Percentiles rank a stretch among this genome's conserved stretches.
Evolutionary conservation across 257 asterid genomes (phyloP).

Genomic region (Jacaranda mimosifolia): DNA sequence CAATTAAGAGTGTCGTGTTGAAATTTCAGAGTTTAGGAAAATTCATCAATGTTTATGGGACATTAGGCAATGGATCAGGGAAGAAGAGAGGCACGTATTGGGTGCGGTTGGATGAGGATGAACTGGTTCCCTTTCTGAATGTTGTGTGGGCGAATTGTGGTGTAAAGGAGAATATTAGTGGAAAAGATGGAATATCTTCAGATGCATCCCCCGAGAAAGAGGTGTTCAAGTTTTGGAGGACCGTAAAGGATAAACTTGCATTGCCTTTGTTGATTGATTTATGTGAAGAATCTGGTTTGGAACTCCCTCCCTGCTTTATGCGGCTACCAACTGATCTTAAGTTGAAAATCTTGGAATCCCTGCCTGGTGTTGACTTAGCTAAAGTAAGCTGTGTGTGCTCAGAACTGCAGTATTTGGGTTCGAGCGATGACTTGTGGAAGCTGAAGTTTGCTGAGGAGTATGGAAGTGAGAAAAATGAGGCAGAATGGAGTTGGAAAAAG

Average conservation of each 20-base stretch:
- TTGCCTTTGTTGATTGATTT: slow-evolving; percentile 87
- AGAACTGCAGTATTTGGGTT: slow-evolving; percentile 64
- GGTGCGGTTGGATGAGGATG: slow-evolving; percentile 64
- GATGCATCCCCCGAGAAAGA: slow-evolving; percentile 61
- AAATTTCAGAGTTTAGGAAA: slow-evolving; percentile 77
- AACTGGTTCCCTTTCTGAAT: slow-evolving; percentile 70
- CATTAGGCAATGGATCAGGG: slow-evolving; percentile 44
- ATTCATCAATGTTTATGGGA: slow-evolving; percentile 67
- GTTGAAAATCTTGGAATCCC: slow-evolving; percentile 68
- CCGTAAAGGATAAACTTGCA: slow-evolving; percentile 74
- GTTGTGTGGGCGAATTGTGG: slow-evolving; percentile 89
- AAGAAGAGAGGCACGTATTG: slow-evolving; percentile 39
- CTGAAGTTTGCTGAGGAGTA: slow-evolving; percentile 64
- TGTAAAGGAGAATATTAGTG: slow-evolving; percentile 41
- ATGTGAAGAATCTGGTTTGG: slow-evolving; percentile 68
- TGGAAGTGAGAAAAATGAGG: slow-evolving; percentile 36
- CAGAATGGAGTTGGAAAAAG: slow-evolving; percentile 65
- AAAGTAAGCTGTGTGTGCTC: slow-evolving; percentile 65
- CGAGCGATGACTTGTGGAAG: slow-evolving; percentile 85
- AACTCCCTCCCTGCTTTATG: slow-evolving; percentile 84
- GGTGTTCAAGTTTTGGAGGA: slow-evolving; percentile 80
- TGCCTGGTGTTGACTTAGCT: slow-evolving; percentile 78
- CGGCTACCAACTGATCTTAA: slow-evolving; percentile 82
- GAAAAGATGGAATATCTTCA: slow-evolving; percentile 36
- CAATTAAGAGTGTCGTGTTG: slow-evolving; percentile 44